phyloP scores from a whole-genome alignment of 192 early-diverging fungal genomes.

The Coemansia sp. region DNA sequence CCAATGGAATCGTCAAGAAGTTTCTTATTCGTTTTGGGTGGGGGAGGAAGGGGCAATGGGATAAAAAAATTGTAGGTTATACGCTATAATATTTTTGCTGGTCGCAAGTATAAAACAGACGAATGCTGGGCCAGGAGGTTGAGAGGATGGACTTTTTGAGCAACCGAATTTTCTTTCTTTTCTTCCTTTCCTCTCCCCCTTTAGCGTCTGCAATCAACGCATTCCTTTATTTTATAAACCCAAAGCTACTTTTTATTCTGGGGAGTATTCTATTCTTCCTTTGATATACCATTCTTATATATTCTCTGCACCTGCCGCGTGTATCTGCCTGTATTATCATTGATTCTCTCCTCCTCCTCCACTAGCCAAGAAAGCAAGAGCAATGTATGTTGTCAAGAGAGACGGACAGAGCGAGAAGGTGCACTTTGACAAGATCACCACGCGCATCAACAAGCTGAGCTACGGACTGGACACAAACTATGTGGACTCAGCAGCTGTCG shows the following conservation, averaged over 20 bases:
- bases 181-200: too few species aligned
- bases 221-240: neutral
- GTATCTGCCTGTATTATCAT: neutral
- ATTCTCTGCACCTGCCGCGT: neutral
- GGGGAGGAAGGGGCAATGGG: too few species aligned
- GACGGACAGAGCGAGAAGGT: constrained; percentile 90
- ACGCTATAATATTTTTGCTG: neutral
- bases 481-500: constrained; percentile 84
- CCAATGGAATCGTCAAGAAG: neutral
- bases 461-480: constrained; percentile 90
- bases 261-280: neutral
- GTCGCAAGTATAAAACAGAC: neutral
- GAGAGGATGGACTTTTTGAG: neutral
- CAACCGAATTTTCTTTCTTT: neutral
- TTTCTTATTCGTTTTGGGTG: neutral
- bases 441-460: constrained; percentile 90
- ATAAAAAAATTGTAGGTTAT: neutral
- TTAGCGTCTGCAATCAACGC: neutral
- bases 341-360: neutral
- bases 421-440: constrained; percentile 94
- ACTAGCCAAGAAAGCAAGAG: neutral
- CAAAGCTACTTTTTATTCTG: neutral
- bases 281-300: too few species aligned
- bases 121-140: too few species aligned
- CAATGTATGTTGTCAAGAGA: constrained; percentile 54